These are phyloP conservation scores for Fusarium scirpi DNA, from an alignment of 2,329 filamentous ascomycete species.

Conservation along the genomic window DNA sequence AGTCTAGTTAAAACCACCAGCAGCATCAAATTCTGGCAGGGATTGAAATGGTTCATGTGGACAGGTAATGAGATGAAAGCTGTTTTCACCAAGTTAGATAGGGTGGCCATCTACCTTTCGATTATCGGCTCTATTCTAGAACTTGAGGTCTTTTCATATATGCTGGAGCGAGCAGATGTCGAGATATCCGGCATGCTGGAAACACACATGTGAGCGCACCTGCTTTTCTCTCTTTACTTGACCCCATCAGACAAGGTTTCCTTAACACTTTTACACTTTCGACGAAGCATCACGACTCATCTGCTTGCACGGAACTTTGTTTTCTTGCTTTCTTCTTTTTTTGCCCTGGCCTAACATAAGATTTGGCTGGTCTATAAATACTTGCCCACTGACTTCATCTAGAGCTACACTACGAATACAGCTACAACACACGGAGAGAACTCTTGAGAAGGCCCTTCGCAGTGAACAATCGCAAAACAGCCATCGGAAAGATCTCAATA, in stretches of 20 bases:
- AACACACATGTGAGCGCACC: neutral
- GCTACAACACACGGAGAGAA: neutral
- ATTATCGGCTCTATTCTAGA: neutral
- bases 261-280: too few species aligned
- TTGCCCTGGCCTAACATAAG: too few species aligned
- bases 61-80: neutral
- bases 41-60: neutral
- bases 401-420: neutral
- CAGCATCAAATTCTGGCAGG: neutral
- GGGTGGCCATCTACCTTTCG: neutral
- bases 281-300: too few species aligned
- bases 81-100: neutral
- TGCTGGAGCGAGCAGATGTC: neutral
- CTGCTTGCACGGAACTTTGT: too few species aligned
- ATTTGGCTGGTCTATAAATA: too few species aligned
- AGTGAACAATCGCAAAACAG: neutral
- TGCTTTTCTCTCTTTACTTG: too few species aligned
- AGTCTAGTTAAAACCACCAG: neutral
- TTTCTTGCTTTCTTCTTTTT: too few species aligned
- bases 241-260: too few species aligned
- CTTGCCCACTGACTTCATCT: neutral
- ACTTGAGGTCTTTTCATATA: neutral
- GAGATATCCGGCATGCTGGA: neutral
- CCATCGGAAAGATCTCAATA: neutral
- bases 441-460: neutral